phyloP scores from a whole-genome alignment of 108 stramenopile genomes.

The Poteriospumella lacustris region DNA sequence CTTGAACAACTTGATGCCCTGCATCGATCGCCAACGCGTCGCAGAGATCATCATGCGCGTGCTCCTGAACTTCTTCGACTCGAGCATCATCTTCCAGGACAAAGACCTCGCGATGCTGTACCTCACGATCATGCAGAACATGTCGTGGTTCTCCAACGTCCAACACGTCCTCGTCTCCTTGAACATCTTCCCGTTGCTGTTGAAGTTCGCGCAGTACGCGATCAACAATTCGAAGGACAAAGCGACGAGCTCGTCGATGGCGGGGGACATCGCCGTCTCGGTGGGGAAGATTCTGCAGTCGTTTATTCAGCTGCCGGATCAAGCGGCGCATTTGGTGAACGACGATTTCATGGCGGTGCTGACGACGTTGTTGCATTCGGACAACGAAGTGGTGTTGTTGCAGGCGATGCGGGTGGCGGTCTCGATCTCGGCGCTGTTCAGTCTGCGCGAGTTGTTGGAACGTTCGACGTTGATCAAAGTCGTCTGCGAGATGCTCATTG shows the following conservation, averaged over 20 bases:
- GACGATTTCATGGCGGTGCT: not conserved
- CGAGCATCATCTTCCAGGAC: not conserved
- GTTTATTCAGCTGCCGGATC: not conserved
- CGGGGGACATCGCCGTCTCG: not conserved
- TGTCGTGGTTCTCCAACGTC: not conserved
- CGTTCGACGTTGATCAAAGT: not conserved
- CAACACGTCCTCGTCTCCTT: not conserved
- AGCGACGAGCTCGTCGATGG: not conserved
- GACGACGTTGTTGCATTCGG: not conserved
- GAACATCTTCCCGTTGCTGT: not conserved
- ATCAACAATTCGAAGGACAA: not conserved
- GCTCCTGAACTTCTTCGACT: not conserved
- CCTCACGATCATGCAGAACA: not conserved
- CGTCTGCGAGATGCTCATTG: not conserved
- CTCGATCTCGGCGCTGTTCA: not conserved
- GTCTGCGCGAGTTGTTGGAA: not conserved
- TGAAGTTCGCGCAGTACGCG: not conserved
- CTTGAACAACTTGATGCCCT: slow-evolving; percentile 21
- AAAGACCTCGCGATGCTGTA: not conserved
- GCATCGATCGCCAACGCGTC: slow-evolving; percentile 17
- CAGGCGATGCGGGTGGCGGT: not conserved
- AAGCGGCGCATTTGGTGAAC: not conserved
- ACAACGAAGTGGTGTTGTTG: not conserved
- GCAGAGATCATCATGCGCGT: not conserved
- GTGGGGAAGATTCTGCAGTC: not conserved